Base-by-base conservation (phyloP, 108 stramenopile genomes). In the Skeletonema marinoi region DNA sequence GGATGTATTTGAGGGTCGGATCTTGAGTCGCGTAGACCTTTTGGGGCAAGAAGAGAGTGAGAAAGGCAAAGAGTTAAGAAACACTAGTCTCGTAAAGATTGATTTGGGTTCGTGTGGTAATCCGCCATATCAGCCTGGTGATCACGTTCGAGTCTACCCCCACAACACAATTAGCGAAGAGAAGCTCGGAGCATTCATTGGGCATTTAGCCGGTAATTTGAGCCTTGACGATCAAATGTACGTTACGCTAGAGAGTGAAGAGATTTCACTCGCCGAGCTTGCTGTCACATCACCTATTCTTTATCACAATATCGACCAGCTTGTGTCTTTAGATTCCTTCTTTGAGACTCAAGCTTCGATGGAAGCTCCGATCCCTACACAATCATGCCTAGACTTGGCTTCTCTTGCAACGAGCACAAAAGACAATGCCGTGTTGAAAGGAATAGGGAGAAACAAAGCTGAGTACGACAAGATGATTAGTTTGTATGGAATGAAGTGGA, bases 121-220 rank as follows among this genome's bases (percentile, higher is more conserved):
- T 31, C 69, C 69, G 29, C 69, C 69, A 13, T 70, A 70, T 63
- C 62, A 63, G 10, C 62, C 56, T n/a, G 70, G 70, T 11, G 70
- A 71, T 60, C 70, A 71, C 41, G 31, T 60, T 16, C 70, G 32
- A 9, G n/a, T 71, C 30, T 59, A 41, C 29, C 70, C 70, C 35
- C 70, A 32, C 36, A 60, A 60, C 60, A 32, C 13, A 30, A 60
- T 71, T 6, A 60, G 25, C 9, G 39, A 41, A 31, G 59, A 71
- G 8, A 38, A 59, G 60, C 59, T 71, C 12, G 33, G 56, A 60
- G 30, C 54, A 42, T 70, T 59, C 48, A 30, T 70, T 35, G 31
- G 54, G 1, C 44, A 70, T 32, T 10, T 71, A 4, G 17, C 59
- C 13, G 32, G 70, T 2, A n/a, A 61, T 8, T 60, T 60, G 58